Conservation (phyloP, 1,139 yeast genomes). For the Keqinozyma sinolaborantium region DNA sequence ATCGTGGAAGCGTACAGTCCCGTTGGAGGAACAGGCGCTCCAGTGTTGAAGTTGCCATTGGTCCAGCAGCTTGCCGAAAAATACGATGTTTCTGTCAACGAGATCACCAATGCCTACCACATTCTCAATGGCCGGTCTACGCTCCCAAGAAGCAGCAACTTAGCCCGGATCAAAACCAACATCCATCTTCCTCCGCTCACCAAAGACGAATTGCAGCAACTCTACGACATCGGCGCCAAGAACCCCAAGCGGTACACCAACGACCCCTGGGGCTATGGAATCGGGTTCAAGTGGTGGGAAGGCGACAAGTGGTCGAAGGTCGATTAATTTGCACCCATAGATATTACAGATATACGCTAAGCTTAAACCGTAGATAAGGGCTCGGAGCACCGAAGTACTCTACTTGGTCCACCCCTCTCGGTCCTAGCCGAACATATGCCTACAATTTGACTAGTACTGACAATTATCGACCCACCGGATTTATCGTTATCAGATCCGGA, state of each 20-base stretch:
- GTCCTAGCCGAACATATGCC: too few relatives aligned
- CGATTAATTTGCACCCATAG: background rate
- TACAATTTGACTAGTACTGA: too few relatives aligned
- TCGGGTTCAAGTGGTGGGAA: constrained; percentile 37
- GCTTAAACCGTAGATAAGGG: too few relatives aligned
- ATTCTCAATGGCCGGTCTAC: constrained; percentile 29
- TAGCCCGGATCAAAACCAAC: constrained; percentile 30
- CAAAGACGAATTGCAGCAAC: constrained; percentile 35
- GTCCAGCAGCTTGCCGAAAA: constrained; percentile 40
- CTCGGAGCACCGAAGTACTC: too few relatives aligned
- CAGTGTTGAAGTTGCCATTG: constrained; percentile 29
- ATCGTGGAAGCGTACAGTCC: constrained; percentile 70
- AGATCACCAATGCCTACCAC: constrained; percentile 36
- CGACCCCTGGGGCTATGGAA: constrained; percentile 36
- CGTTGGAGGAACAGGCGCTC: constrained; percentile 63
- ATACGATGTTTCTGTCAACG: constrained; percentile 29
- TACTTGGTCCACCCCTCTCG: too few relatives aligned
- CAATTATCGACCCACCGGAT: too few relatives aligned
- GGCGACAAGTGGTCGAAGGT: constrained; percentile 15
- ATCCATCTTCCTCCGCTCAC: constrained; percentile 36
- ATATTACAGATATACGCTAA: too few relatives aligned
- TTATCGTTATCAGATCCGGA: too few relatives aligned
- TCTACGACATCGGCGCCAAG: constrained; percentile 41
- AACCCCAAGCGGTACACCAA: constrained; percentile 36
- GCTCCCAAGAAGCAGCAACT: constrained; percentile 36